These are phyloP conservation scores for Dendrobium catenatum DNA, from an alignment of 106 monocot genomes.

Conservation along the genomic window DNA sequence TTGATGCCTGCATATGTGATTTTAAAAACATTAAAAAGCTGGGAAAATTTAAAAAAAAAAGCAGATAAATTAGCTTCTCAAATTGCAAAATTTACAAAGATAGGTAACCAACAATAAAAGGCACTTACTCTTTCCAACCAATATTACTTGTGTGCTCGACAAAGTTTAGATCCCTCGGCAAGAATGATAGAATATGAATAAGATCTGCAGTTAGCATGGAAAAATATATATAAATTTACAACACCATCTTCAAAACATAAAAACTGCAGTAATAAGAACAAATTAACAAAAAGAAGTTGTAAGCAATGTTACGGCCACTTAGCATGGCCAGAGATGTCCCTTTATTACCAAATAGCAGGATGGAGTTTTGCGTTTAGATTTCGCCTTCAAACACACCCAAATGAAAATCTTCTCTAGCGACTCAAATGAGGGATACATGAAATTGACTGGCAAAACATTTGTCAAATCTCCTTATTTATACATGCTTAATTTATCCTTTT, in stretches of 20 bases:
- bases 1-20: slow-evolving; percentile 44
- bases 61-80: background rate
- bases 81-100: slow-evolving; percentile 1
- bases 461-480: no score
- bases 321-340: background rate
- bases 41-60: background rate
- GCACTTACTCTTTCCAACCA: slow-evolving; percentile 85
- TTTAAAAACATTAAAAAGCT: background rate
- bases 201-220: slow-evolving; percentile 48
- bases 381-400: background rate
- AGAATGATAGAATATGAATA: slow-evolving; percentile 72
- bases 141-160: slow-evolving; percentile 90
- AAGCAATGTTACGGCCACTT: background rate
- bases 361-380: background rate
- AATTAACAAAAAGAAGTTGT: no score
- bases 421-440: background rate
- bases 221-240: background rate
- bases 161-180: slow-evolving; percentile 84
- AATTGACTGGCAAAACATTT: no score
- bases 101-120: background rate
- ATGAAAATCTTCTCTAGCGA: background rate
- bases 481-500: no score
- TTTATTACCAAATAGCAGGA: background rate
- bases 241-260: background rate
- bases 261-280: background rate